Evolutionary conservation across 352 stramenopile species (phyloP).

Genomic region (Phytopythium mirpurense): DNA sequence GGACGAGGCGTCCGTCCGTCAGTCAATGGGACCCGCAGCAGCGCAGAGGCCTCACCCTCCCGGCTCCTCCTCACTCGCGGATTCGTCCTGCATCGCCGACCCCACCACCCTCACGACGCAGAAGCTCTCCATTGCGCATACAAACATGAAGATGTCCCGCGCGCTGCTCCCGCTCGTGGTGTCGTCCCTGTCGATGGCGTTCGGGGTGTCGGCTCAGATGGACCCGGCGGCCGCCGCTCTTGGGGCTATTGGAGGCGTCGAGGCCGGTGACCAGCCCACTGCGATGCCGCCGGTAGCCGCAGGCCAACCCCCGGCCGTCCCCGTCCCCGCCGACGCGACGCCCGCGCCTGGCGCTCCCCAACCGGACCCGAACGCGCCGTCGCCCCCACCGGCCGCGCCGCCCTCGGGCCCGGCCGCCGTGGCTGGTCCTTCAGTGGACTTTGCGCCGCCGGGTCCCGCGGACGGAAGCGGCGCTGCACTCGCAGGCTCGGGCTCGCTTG

Average conservation of each 20-base stretch:
- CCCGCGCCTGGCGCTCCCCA: background rate
- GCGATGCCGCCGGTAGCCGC: background rate
- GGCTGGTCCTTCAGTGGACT: background rate
- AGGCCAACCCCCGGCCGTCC: background rate
- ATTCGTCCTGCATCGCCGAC: background rate
- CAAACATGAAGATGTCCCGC: background rate
- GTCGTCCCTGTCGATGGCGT: background rate
- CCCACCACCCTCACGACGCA: background rate
- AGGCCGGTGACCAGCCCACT: background rate
- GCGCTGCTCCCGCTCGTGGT: background rate
- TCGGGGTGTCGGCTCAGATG: background rate
- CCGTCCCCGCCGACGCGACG: background rate
- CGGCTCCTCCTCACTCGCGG: background rate
- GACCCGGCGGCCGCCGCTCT: background rate
- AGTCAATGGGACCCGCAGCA: too few relatives aligned
- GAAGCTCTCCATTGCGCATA: background rate
- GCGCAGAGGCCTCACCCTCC: too few relatives aligned
- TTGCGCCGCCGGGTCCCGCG: background rate
- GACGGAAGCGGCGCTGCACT: background rate
- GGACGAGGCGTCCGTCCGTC: too few relatives aligned
- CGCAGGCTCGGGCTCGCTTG: background rate
- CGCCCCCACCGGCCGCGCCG: background rate
- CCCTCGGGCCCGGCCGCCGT: background rate
- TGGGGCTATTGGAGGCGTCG: background rate
- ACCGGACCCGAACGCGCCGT: background rate